Evolutionary conservation across 163 green algal genomes (phyloP).

Genomic region (Trebouxia gelatinosa): DNA sequence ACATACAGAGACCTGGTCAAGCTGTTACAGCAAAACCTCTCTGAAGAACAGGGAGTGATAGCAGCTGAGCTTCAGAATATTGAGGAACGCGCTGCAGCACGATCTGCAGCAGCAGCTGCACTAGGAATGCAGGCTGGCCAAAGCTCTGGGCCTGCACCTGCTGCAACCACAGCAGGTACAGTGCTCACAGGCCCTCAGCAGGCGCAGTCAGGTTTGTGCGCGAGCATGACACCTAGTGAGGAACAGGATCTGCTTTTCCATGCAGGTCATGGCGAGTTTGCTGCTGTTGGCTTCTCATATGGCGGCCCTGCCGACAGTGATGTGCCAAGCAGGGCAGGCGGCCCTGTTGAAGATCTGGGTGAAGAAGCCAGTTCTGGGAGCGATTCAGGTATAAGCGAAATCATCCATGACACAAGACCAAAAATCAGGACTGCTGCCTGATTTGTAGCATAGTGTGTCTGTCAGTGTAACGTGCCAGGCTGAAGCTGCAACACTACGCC

Average conservation of each 20-base stretch:
- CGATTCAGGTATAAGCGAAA: slow-evolving; percentile 16
- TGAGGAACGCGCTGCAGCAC: slow-evolving; percentile 47
- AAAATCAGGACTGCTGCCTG: too few species aligned
- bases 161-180: background rate
- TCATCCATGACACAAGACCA: too few species aligned
- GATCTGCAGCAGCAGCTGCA: slow-evolving; percentile 36
- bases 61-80: slow-evolving; percentile 60
- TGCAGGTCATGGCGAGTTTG: slow-evolving; percentile 36
- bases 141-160: background rate
- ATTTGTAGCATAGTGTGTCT: too few species aligned
- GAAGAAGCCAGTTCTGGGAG: slow-evolving; percentile 26
- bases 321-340: background rate
- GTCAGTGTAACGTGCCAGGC: too few species aligned
- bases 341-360: slow-evolving; percentile 8
- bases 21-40: slow-evolving; percentile 48
- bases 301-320: slow-evolving; percentile 2
- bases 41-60: slow-evolving; percentile 54
- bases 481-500: too few species aligned
- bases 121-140: slow-evolving; percentile 14
- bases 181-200: too few species aligned
- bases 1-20: slow-evolving; percentile 66
- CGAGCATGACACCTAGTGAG: too few species aligned
- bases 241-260: too few species aligned
- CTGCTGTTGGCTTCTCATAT: slow-evolving; percentile 43
- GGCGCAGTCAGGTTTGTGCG: too few species aligned